phyloP scores from a whole-genome alignment of 2,329 filamentous ascomycete genomes.

The Penicillium sp. region DNA sequence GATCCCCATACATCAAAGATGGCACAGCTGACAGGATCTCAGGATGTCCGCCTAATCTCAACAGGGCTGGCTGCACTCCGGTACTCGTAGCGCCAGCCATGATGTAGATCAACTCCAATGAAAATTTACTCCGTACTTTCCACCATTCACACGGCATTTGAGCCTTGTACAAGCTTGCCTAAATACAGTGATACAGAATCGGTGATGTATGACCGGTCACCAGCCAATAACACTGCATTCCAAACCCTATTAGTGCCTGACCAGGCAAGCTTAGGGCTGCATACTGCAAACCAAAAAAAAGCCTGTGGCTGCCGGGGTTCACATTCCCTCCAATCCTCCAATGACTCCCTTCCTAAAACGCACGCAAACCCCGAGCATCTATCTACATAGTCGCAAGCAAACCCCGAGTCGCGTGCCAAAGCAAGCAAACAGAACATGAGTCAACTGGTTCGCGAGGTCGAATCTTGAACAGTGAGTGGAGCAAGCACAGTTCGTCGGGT shows the following conservation, averaged over 20 bases:
- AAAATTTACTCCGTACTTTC: background rate
- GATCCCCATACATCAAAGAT: background rate
- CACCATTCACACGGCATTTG: background rate
- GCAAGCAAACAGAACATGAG: slow-evolving; percentile 7
- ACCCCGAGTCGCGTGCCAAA: slow-evolving; percentile 8
- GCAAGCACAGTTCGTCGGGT: slow-evolving; percentile 12
- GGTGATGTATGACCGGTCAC: slow-evolving; percentile 3
- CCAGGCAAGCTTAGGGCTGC: slow-evolving; percentile 11
- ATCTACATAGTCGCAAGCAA: slow-evolving; percentile 13
- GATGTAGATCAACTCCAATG: background rate
- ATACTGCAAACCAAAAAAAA: background rate
- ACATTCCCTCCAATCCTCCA: background rate
- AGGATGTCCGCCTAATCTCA: background rate
- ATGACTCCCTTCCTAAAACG: background rate
- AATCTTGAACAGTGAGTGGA: slow-evolving; percentile 5
- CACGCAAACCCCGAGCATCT: background rate
- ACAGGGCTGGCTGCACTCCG: background rate
- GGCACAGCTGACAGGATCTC: background rate
- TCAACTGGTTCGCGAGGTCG: background rate
- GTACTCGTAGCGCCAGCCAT: background rate
- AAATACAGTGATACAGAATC: slow-evolving; percentile 5
- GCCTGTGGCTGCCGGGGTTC: slow-evolving; percentile 3
- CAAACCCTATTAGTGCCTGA: background rate
- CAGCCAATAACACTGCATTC: background rate
- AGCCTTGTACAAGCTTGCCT: slow-evolving; percentile 1